These are phyloP conservation scores for Erodium maritimum DNA, from an alignment of 345 rosid species.

Conservation along the genomic window DNA sequence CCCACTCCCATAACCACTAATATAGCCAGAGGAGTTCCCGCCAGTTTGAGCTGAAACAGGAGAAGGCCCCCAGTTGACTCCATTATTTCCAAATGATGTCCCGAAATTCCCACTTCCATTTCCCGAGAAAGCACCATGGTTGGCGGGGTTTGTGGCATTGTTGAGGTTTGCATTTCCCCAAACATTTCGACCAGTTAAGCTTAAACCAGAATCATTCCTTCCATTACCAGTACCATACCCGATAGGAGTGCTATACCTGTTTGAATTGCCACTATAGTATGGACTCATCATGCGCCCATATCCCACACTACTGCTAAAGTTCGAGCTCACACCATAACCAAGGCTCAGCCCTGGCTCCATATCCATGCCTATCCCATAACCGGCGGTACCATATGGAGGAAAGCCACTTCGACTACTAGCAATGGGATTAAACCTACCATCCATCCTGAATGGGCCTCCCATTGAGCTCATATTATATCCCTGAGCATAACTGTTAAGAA, in stretches of 20 bases:
- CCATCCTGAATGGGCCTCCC: constrained; percentile 57
- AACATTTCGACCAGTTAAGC: constrained; percentile 44
- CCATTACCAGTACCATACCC: constrained; percentile 41
- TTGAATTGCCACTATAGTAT: constrained; percentile 44
- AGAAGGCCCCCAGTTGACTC: constrained; percentile 55
- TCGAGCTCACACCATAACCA: constrained; percentile 46
- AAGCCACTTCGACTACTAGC: constrained; percentile 48
- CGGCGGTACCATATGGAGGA: constrained; percentile 41
- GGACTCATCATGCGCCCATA: constrained; percentile 53
- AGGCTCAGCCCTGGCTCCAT: constrained; percentile 56
- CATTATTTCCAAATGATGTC: constrained; percentile 49
- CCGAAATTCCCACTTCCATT: constrained; percentile 49
- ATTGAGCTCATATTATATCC: constrained; percentile 42
- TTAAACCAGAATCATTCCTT: constrained; percentile 48
- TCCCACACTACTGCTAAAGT: constrained; percentile 46
- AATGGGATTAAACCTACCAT: constrained; percentile 69
- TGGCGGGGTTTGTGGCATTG: constrained; percentile 28
- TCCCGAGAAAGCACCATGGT: constrained; percentile 32
- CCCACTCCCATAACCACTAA: constrained; percentile 26
- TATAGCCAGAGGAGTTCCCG: constrained; percentile 27
- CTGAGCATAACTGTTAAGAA: constrained; percentile 60
- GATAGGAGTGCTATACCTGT: constrained; percentile 61
- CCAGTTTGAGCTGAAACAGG: constrained; percentile 32
- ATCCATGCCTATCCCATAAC: constrained; percentile 60
- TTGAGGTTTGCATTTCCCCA: constrained; percentile 69